Percentiles rank a stretch among this genome's conserved stretches.
phyloP scores from a whole-genome alignment of 2,329 filamentous ascomycete genomes.

The Coniosporium tulheliwenetii region DNA sequence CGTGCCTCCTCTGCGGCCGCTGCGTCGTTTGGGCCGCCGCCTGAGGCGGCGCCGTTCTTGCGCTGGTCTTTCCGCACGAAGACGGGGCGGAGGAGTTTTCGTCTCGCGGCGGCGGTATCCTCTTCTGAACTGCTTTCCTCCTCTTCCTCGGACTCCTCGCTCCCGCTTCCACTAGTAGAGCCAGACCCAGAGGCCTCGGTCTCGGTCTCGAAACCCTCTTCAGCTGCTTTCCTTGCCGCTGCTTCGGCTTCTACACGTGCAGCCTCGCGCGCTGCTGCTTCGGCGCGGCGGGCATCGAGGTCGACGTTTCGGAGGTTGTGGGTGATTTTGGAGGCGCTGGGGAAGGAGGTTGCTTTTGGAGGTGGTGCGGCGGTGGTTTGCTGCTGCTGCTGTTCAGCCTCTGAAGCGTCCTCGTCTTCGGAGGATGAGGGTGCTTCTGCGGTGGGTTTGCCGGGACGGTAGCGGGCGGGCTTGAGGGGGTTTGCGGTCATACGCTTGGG shows the following conservation, averaged over 20 bases:
- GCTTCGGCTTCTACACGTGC: slow-evolving; percentile 16
- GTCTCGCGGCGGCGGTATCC: slow-evolving; percentile 37
- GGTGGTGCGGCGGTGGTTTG: slow-evolving; percentile 21
- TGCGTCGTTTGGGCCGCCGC: slow-evolving; percentile 5
- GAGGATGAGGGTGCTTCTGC: slow-evolving; percentile 28
- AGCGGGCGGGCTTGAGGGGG: slow-evolving; percentile 61
- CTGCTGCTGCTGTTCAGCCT: slow-evolving; percentile 24
- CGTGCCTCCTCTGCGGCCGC: slow-evolving; percentile 21
- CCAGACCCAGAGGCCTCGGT: slow-evolving; percentile 13
- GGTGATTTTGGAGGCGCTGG: slow-evolving; percentile 24
- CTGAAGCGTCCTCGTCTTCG: slow-evolving; percentile 34
- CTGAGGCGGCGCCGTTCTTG: slow-evolving; percentile 16
- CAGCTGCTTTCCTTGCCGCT: slow-evolving; percentile 24
- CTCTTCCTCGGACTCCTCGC: slow-evolving; percentile 28
- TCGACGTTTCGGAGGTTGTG: slow-evolving; percentile 27
- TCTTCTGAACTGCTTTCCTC: slow-evolving; percentile 43
- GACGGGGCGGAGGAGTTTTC: slow-evolving; percentile 46
- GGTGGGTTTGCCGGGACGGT: slow-evolving; percentile 69
- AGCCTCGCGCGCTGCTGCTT: slow-evolving; percentile 13
- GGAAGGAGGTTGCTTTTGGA: slow-evolving; percentile 30
- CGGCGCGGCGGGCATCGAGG: slow-evolving; percentile 15
- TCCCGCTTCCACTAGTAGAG: slow-evolving; percentile 5
- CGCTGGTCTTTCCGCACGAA: slow-evolving; percentile 51
- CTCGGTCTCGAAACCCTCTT: slow-evolving; percentile 45
- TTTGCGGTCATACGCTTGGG: slow-evolving; percentile 90